Base-by-base conservation (phyloP, 805 yeast species). In the Metschnikowia matae region DNA sequence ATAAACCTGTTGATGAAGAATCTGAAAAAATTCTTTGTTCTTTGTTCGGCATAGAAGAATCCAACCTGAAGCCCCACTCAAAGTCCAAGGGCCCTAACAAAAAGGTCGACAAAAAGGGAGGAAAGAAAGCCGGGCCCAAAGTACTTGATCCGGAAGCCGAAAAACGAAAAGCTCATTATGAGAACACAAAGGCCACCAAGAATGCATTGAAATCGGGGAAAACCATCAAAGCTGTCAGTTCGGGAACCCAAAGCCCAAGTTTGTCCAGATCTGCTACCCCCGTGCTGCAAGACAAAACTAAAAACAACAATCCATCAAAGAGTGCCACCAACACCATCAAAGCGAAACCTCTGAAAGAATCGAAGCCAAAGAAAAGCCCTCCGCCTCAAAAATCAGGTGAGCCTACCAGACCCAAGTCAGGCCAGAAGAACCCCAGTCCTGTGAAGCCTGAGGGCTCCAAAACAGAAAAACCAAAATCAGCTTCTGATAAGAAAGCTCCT, bases 11-110 rank as follows among this genome's bases (percentile, higher is more conserved):
- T 1, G 73, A 78, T 48, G 84, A 81, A 56, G 62, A 67, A 29
- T 75, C 74, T 49, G 81, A 77, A 13, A 68, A 59, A 18, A 81
- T 81, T 52, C 62, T 81, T 17, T 75, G 68, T 44, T 73, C 67
- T 13, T 65, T 77, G 26, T 62, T 82, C 31, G 83, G 82, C 0
- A 69, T 81, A 37, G 77, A 74, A 54, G 84, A 73, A 48, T 59
- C 58, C 42, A 55, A 59, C 5, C 63, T 71, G 6, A 60, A 61
- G 36, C 49, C 58, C 34, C 47, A 50, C 8, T 49, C 59, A 2
- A 58, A 41, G 48, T 44, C 55, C 3, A 64, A 58, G 50, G 67
- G 75, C 49, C 69, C 71, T 45, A 56, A 61, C 31, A 73, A 77
- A 6, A 70, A 72, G 53, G 62, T 68, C 17, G 65, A 62, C 7